phyloP scores from a whole-genome alignment of 257 asterid genomes.

The Parsonsia alboflavescens region DNA sequence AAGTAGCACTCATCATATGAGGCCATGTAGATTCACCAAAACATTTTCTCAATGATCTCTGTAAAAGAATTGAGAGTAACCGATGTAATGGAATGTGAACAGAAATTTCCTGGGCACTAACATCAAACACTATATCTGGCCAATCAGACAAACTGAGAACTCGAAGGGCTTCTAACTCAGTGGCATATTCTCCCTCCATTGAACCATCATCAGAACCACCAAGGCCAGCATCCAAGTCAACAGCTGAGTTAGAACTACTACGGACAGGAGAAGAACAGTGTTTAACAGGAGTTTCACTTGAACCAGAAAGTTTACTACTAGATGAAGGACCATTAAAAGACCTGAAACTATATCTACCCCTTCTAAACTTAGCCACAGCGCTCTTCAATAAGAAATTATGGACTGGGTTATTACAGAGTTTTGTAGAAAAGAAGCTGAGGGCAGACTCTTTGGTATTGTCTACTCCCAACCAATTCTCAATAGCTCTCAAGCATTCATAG shows the following conservation, averaged over 20 bases:
- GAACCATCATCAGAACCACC: conserved; percentile 45
- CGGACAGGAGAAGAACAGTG: conserved; percentile 34
- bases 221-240: conserved; percentile 31
- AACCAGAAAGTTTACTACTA: conserved; percentile 36
- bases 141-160: conserved; percentile 70
- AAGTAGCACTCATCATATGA: conserved; percentile 24
- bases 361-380: conserved; percentile 63
- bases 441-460: conserved; percentile 65
- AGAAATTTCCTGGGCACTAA: conserved; percentile 83
- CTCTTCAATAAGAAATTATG: conserved; percentile 57
- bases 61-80: conserved; percentile 69
- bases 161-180: conserved; percentile 62
- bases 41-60: conserved; percentile 68
- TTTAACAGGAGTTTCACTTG: conserved; percentile 32
- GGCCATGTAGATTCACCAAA: conserved; percentile 55
- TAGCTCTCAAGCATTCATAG: conserved; percentile 78
- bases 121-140: conserved; percentile 79
- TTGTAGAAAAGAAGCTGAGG: conserved; percentile 41
- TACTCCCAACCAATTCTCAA: conserved; percentile 73
- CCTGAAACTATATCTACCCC: conserved; percentile 46
- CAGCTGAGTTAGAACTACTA: conserved; percentile 34
- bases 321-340: conserved; percentile 30
- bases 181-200: conserved; percentile 51
- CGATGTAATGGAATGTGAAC: conserved; percentile 87
- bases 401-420: conserved; percentile 47